These are phyloP conservation scores for Nothophaeocryptopus gaeumannii DNA, from an alignment of 2,329 filamentous ascomycete species.

Conservation along the genomic window DNA sequence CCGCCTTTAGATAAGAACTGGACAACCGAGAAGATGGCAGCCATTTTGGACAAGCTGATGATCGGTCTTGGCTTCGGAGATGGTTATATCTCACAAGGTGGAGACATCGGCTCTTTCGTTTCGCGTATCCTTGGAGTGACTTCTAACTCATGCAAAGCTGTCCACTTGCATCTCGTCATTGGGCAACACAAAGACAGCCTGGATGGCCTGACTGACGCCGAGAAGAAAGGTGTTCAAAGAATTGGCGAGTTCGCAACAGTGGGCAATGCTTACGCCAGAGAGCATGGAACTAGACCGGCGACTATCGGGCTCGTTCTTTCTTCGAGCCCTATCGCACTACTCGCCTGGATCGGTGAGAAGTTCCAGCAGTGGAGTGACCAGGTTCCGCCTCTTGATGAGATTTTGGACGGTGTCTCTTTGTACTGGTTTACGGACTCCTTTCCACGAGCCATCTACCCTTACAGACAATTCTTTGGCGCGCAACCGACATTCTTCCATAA, in stretches of 20 bases:
- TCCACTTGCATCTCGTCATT: slow-evolving; percentile 25
- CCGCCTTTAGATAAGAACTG: slow-evolving; percentile 50
- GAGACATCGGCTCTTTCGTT: slow-evolving; percentile 53
- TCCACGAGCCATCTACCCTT: slow-evolving; percentile 47
- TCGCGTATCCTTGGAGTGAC: slow-evolving; percentile 43
- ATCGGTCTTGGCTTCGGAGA: slow-evolving; percentile 50
- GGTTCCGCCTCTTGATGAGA: slow-evolving; percentile 39
- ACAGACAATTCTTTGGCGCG: slow-evolving; percentile 39
- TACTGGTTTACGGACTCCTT: slow-evolving; percentile 54
- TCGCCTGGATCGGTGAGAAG: slow-evolving; percentile 60
- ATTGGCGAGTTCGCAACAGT: slow-evolving; percentile 24
- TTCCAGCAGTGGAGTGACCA: slow-evolving; percentile 54
- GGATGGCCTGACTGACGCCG: slow-evolving; percentile 18
- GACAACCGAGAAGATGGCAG: slow-evolving; percentile 39
- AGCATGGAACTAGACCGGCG: slow-evolving; percentile 54
- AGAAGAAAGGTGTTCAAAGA: slow-evolving; percentile 25
- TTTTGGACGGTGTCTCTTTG: slow-evolving; percentile 51
- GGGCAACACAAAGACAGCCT: slow-evolving; percentile 12
- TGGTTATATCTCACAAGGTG: slow-evolving; percentile 57
- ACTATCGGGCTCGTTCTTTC: slow-evolving; percentile 56
- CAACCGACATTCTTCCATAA: slow-evolving; percentile 26
- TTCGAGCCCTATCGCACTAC: slow-evolving; percentile 52
- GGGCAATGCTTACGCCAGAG: slow-evolving; percentile 50
- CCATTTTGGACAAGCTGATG: slow-evolving; percentile 53
- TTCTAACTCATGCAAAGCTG: slow-evolving; percentile 50